Evolutionary conservation across 2,329 filamentous ascomycete genomes (phyloP).

Genomic region (Trichoderma koningiopsis): DNA sequence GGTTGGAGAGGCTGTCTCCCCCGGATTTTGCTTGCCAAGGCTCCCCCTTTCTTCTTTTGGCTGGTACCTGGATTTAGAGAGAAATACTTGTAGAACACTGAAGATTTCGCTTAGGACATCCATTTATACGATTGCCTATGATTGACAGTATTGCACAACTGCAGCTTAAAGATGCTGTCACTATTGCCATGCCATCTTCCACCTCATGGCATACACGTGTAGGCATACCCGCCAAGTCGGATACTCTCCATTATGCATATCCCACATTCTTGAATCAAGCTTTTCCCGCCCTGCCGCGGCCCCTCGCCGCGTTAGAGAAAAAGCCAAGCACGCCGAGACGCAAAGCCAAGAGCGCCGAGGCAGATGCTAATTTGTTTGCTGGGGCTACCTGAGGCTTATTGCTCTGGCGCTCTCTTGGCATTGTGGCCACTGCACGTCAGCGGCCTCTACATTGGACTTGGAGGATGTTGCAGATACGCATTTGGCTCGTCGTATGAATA

Average conservation of each 20-base stretch:
- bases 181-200: background rate
- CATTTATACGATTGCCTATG: background rate
- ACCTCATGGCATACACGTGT: background rate
- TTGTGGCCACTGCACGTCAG: constrained; percentile 7
- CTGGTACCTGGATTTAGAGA: background rate
- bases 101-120: background rate
- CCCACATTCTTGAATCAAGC: constrained; percentile 19
- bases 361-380: background rate
- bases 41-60: background rate
- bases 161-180: background rate
- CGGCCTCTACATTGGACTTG: constrained; percentile 5
- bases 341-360: constrained; percentile 22
- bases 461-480: no score
- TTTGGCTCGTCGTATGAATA: no score
- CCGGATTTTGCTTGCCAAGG: background rate
- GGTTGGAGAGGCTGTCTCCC: background rate
- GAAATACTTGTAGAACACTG: background rate
- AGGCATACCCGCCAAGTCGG: constrained; percentile 12
- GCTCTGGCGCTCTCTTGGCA: constrained; percentile 19
- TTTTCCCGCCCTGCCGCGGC: constrained; percentile 4
- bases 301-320: constrained; percentile 18
- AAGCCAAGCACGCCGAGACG: constrained; percentile 24
- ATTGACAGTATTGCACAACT: background rate
- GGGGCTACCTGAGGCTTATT: background rate
- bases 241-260: constrained; percentile 21